These are phyloP conservation scores for Boletus patriciae DNA, from an alignment of 768 basidiomycete genomes.

Conservation along the genomic window DNA sequence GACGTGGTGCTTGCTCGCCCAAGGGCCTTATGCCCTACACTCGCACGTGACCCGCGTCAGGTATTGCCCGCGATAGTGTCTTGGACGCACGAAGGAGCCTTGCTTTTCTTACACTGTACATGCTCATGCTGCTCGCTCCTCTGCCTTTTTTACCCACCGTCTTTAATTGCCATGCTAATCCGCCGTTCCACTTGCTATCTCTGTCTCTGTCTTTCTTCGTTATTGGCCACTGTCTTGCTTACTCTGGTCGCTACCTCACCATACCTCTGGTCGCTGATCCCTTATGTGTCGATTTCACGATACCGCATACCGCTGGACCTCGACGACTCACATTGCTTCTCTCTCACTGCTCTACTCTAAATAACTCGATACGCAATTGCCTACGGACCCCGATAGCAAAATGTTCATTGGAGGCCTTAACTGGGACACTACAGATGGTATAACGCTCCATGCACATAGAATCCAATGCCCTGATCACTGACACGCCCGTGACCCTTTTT, in stretches of 20 bases:
- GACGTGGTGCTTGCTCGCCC: conserved; percentile 16
- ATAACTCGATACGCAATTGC: conserved; percentile 31
- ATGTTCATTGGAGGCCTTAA: conserved; percentile 90
- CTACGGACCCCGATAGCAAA: conserved; percentile 58
- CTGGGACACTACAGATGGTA: conserved; percentile 93
- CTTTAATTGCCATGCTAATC: conserved; percentile 32
- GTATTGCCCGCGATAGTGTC: conserved; percentile 27
- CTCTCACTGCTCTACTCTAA: conserved; percentile 28
- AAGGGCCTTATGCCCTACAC: conserved; percentile 8
- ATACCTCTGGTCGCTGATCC: conserved; percentile 37
- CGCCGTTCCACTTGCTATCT: conserved; percentile 23
- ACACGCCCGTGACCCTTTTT: conserved; percentile 22
- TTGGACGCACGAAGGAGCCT: conserved; percentile 23
- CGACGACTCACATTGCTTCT: conserved; percentile 30
- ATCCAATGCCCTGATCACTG: conserved; percentile 26
- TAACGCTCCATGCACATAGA: conserved; percentile 32
- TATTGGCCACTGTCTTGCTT: conserved; percentile 33
- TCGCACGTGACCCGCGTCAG: conserved; percentile 5
- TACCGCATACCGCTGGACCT: conserved; percentile 39
- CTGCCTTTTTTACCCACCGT: conserved; percentile 17
- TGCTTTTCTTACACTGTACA: conserved; percentile 18
- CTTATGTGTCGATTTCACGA: conserved; percentile 35
- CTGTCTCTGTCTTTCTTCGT: conserved; percentile 14
- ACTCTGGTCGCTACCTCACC: conserved; percentile 35
- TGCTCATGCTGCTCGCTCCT: conserved; percentile 17